These are phyloP conservation scores for Dictyostelium intermedium DNA, from an alignment of 78 protist species.

Conservation along the genomic window DNA sequence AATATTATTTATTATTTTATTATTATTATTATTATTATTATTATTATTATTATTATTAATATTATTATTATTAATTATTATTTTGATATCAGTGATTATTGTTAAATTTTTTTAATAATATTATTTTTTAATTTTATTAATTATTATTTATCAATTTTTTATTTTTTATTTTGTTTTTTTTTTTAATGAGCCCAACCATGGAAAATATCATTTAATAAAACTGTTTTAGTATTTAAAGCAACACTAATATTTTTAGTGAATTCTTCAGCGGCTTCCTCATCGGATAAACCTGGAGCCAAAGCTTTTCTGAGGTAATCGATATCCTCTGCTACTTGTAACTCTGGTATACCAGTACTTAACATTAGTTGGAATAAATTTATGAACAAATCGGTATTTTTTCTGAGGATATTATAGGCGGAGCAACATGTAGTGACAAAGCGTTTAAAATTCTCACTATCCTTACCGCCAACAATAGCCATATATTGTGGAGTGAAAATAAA, in stretches of 20 bases:
- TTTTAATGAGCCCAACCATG: constrained; percentile 56
- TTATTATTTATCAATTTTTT: neutral
- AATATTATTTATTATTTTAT: too few species aligned
- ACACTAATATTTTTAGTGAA: constrained; percentile 78
- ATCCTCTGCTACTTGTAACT: constrained; percentile 87
- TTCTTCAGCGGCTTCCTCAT: constrained; percentile 85
- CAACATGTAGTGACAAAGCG: constrained; percentile 81
- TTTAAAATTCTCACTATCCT: constrained; percentile 70
- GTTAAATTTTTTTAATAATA: too few species aligned
- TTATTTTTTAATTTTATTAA: neutral
- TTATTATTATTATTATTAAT: too few species aligned
- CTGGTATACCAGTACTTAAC: constrained; percentile 96
- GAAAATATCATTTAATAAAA: constrained; percentile 67
- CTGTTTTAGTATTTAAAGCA: constrained; percentile 58
- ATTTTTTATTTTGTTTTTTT: neutral
- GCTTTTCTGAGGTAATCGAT: constrained; percentile 83
- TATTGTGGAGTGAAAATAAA: constrained; percentile 95
- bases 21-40: too few species aligned
- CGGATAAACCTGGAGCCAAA: constrained; percentile 73
- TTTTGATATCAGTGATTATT: too few species aligned
- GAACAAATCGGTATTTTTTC: constrained; percentile 88
- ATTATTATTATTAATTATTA: neutral
- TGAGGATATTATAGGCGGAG: constrained; percentile 88
- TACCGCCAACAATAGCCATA: constrained; percentile 86
- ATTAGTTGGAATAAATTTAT: constrained; percentile 92